Conservation (phyloP, 2,329 filamentous ascomycete genomes). For the Sporothrix dimorphospora region DNA sequence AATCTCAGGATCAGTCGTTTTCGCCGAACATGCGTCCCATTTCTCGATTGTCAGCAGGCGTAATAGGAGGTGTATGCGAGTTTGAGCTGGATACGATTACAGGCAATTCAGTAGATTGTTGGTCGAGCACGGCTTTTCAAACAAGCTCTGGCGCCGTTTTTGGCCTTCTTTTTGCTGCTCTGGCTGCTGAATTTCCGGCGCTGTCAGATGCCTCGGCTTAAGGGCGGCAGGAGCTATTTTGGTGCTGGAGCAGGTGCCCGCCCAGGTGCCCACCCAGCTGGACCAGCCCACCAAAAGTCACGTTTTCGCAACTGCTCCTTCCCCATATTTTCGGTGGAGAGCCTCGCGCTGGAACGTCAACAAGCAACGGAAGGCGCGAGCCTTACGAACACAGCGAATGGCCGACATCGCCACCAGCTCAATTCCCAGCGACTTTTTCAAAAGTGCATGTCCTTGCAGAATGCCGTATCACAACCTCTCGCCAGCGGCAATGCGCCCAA, state of each 20-base stretch:
- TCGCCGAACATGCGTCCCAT: background rate
- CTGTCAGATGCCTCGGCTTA: constrained; percentile 29
- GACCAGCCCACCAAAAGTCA: constrained; percentile 3
- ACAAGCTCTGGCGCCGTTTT: background rate
- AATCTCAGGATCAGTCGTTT: background rate
- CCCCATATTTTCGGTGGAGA: constrained; percentile 18
- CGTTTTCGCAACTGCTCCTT: constrained; percentile 15
- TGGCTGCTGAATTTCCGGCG: constrained; percentile 21
- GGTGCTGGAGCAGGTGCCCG: background rate
- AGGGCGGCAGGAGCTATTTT: constrained; percentile 19
- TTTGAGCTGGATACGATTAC: background rate
- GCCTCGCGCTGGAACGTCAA: background rate
- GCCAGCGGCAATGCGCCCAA: constrained; percentile 6
- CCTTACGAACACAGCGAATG: background rate
- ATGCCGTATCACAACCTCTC: constrained; percentile 7
- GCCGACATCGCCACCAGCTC: background rate
- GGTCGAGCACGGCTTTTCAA: background rate
- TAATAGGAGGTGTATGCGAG: background rate
- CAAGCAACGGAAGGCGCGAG: background rate
- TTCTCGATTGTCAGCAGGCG: background rate
- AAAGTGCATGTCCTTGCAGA: background rate
- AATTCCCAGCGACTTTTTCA: background rate
- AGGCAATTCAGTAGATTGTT: background rate
- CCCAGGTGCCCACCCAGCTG: background rate
- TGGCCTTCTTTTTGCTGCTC: background rate